Conservation (phyloP, 2,329 filamentous ascomycete species). For the Cercospora sojina region DNA sequence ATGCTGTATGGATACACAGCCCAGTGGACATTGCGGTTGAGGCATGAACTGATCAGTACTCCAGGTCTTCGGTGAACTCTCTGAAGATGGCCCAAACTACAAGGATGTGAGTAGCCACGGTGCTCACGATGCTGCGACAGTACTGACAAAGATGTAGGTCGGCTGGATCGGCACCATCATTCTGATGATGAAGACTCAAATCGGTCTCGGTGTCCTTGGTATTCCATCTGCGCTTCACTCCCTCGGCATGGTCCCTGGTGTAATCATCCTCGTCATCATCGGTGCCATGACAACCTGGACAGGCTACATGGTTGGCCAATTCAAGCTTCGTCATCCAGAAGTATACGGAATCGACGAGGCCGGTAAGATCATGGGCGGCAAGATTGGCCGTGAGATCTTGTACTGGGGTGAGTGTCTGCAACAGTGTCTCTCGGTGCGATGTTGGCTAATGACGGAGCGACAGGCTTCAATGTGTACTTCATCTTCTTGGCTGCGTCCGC, state of each 20-base stretch:
- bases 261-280: constrained; percentile 46
- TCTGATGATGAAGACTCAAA: constrained; percentile 50
- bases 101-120: constrained; percentile 26
- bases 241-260: constrained; percentile 52
- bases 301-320: constrained; percentile 51
- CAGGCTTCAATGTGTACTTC: constrained; percentile 23
- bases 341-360: constrained; percentile 61
- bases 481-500: constrained; percentile 41
- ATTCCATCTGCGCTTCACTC: constrained; percentile 46
- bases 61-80: constrained; percentile 23
- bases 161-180: constrained; percentile 47
- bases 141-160: constrained; percentile 14
- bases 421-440: neutral
- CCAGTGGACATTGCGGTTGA: neutral
- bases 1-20: constrained; percentile 11
- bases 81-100: constrained; percentile 24
- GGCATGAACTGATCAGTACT: neutral
- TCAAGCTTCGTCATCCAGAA: constrained; percentile 55
- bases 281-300: constrained; percentile 51
- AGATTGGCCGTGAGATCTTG: constrained; percentile 52
- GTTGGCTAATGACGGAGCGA: neutral
- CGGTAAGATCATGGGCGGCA: constrained; percentile 55
- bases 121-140: neutral
- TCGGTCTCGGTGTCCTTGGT: constrained; percentile 52
- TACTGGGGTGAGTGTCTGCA: constrained; percentile 22